Evolutionary conservation across 2,329 filamentous ascomycete genomes (phyloP), one percentile per base, ranked within the genome.

Genomic region (Pyrenochaeta sp.): DNA sequence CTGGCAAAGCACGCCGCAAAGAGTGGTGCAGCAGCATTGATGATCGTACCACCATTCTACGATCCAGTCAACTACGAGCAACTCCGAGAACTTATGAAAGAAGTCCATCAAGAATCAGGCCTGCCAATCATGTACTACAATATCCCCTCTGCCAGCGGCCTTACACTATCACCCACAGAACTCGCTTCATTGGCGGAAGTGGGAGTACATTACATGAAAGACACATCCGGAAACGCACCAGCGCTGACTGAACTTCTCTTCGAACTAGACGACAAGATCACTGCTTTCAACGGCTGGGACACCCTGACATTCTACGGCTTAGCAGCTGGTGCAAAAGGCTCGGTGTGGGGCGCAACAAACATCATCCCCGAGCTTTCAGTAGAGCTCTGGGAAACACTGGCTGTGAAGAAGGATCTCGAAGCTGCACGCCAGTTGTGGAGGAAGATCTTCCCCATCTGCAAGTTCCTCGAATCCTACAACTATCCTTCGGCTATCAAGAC

Each of bases 271-370:
- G 65, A 73, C 39, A 55, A 68, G 18, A 74, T 80, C 47, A 79
- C 75, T 1, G 68, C 74, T 0, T 79, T 81, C 57, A 81, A 81
- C 42, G 78, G 78, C 1, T 81, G 77, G 78, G 78, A 81, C 44
- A 80, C 77, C 0, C 61, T 81, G 11, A 81, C 78, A 0, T 81
- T 81, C 55, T 80, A 80, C 48, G 77, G 78, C 7, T 61, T 81
- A 7, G 75, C 74, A 0, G 77, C 77, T 1, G 78, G 78, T 0
- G 75, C 76, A 7, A 75, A 75, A 31, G 78, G 78, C 3, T 75
- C 73, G 3, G 74, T 80, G 1, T 80, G 77, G 77, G 77, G 77
- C 1, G 75, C 77, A 0, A 73, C 77, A 2, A 80, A 81, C 44
- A 65, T 80, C 11, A 74, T 80, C 7, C 77, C 77, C 0, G 77